Evolutionary conservation across 306 rosid species (phyloP).

Genomic region (Delonix regia): DNA sequence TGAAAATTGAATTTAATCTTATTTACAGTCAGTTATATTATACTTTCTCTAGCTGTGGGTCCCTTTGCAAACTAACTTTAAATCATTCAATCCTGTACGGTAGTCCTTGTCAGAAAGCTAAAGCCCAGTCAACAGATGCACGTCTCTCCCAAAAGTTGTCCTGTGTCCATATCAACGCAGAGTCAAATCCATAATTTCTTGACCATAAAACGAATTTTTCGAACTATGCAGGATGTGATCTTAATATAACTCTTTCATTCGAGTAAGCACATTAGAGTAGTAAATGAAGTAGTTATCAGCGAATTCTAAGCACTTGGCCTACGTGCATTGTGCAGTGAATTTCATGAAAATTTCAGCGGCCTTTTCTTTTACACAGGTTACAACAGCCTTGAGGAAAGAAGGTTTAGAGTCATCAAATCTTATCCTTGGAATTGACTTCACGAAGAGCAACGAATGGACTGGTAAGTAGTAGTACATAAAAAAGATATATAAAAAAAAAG

Average conservation of each 20-base stretch:
- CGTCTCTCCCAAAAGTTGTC: neutral
- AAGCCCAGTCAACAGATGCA: neutral
- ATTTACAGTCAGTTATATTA: no score
- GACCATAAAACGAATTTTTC: neutral
- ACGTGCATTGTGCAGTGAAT: neutral
- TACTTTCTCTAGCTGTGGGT: no score
- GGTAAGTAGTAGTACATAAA: conserved; percentile 51
- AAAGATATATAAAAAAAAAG: neutral
- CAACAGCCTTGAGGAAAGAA: conserved; percentile 65
- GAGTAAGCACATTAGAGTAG: neutral
- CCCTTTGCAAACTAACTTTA: no score
- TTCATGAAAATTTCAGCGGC: neutral
- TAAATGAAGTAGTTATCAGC: neutral
- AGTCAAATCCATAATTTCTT: neutral
- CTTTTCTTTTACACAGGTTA: conserved; percentile 55
- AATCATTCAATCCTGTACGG: no score
- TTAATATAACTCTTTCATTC: neutral
- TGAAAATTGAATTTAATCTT: no score
- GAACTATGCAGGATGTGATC: neutral
- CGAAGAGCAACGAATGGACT: conserved; percentile 96
- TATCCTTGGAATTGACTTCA: conserved; percentile 87
- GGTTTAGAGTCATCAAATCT: conserved; percentile 95
- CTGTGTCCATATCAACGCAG: neutral
- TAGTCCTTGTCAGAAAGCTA: neutral
- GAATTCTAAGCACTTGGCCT: neutral